Conservation (phyloP, 2,329 filamentous ascomycete species). For the Lecanicillium sp. region DNA sequence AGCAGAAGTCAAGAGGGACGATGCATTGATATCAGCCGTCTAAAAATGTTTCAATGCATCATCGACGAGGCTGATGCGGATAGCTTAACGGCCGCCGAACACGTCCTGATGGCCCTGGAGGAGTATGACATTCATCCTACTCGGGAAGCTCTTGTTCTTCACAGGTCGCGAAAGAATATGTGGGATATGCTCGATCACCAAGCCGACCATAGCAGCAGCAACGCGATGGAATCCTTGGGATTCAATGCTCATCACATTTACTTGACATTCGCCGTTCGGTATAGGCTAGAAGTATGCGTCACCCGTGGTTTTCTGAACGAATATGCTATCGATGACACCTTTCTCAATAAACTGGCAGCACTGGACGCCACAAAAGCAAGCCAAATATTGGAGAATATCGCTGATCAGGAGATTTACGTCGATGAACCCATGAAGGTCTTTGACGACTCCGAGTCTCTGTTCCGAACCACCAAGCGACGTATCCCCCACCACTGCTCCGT, state of each 20-base stretch:
- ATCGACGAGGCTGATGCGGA: conserved; percentile 26
- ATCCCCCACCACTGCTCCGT: conserved; percentile 66
- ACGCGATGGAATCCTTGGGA: conserved; percentile 25
- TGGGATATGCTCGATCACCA: conserved; percentile 29
- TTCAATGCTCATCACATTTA: conserved; percentile 19
- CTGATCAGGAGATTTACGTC: conserved; percentile 64
- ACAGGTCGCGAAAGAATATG: conserved; percentile 19
- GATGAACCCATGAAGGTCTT: conserved; percentile 29
- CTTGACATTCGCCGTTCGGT: conserved; percentile 68
- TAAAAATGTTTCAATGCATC: conserved; percentile 49
- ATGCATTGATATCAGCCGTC: conserved; percentile 49
- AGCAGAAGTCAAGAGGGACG: conserved; percentile 27
- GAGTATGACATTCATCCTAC: conserved; percentile 34
- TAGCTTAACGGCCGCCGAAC: conserved; percentile 28
- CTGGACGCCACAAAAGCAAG: conserved; percentile 45
- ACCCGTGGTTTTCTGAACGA: conserved; percentile 73
- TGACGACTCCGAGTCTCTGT: not conserved
- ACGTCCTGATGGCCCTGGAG: conserved; percentile 49
- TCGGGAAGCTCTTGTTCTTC: conserved; percentile 20
- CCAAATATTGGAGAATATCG: conserved; percentile 67
- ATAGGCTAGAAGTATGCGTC: conserved; percentile 91
- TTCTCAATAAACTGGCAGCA: conserved; percentile 56
- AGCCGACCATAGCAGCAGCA: conserved; percentile 12
- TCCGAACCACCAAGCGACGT: not conserved
- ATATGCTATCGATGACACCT: conserved; percentile 61